Evolutionary conservation across 257 asterid genomes (phyloP).

Genomic region (Ligustrum vulgare): DNA sequence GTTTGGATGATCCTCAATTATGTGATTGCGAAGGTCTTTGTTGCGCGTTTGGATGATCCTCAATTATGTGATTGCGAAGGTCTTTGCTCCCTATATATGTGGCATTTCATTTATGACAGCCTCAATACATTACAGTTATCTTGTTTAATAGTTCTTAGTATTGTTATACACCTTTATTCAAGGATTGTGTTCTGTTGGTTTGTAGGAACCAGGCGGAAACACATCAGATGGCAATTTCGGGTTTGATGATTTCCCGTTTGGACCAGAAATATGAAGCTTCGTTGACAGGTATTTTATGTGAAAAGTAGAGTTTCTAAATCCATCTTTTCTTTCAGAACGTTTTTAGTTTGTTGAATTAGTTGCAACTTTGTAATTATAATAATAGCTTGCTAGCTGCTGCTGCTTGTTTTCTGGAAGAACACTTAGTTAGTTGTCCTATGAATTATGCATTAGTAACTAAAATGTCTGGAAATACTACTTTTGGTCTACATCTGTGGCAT

Average conservation of each 20-base stretch:
- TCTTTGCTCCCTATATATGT: not conserved
- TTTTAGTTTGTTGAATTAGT: constrained; percentile 18
- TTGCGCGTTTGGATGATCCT: constrained; percentile 1
- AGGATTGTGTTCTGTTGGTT: constrained; percentile 16
- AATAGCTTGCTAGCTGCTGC: not conserved
- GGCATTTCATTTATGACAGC: not conserved
- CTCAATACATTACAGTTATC: not conserved
- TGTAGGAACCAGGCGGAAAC: constrained; percentile 71
- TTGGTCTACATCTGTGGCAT: not conserved
- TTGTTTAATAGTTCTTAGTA: not conserved
- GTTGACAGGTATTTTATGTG: not conserved
- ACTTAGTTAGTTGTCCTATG: not conserved
- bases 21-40: too few relatives aligned
- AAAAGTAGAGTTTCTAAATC: constrained; percentile 28
- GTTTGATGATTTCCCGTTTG: constrained; percentile 53
- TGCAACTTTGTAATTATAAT: not conserved
- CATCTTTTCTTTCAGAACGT: constrained; percentile 17
- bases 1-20: too few relatives aligned
- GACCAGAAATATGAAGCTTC: constrained; percentile 39
- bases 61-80: not conserved
- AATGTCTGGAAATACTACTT: not conserved
- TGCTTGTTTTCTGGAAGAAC: not conserved
- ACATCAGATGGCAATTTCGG: constrained; percentile 49
- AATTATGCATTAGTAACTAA: not conserved
- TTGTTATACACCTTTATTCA: not conserved